Evolutionary conservation across 139 green algal species (phyloP).

Genomic region (Mychonastes homosphaera): DNA sequence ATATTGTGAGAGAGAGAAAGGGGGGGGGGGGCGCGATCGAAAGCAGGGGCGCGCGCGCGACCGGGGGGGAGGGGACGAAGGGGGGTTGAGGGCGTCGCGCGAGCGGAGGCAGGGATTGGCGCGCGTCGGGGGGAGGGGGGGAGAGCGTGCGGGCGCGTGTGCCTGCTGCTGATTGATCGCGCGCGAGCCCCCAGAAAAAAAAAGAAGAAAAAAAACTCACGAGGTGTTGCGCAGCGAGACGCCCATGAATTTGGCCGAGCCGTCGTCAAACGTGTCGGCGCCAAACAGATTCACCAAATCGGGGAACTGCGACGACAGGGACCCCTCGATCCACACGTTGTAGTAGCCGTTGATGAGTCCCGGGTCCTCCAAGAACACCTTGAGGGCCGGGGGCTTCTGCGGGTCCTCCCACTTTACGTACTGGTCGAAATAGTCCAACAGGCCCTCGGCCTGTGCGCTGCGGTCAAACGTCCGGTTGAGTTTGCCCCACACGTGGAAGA

Average conservation of each 20-base stretch:
- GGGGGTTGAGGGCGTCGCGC: too few species aligned
- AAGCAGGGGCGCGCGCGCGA: too few species aligned
- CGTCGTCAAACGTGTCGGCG: slow-evolving; percentile 20
- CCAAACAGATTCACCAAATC: slow-evolving; percentile 19
- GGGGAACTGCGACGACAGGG: slow-evolving; percentile 10
- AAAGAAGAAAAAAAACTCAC: too few species aligned
- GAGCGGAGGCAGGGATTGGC: too few species aligned
- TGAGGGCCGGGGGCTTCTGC: slow-evolving; percentile 3
- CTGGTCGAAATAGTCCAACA: slow-evolving; percentile 26
- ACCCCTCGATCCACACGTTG: slow-evolving; percentile 22
- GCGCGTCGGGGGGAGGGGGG: too few species aligned
- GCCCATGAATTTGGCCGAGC: slow-evolving; percentile 21
- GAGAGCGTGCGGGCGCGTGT: too few species aligned
- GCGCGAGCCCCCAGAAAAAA: too few species aligned
- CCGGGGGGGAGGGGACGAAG: too few species aligned
- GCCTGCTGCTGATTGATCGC: too few species aligned
- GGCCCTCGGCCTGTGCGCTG: slow-evolving; percentile 4
- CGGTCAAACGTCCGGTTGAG: slow-evolving; percentile 23
- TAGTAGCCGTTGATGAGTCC: neutral
- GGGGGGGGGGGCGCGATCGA: too few species aligned
- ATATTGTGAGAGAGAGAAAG: too few species aligned
- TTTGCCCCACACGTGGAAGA: slow-evolving; percentile 27
- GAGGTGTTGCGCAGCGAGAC: slow-evolving; percentile 19
- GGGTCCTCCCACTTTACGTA: slow-evolving; percentile 22
- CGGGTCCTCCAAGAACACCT: neutral